These are phyloP conservation scores for Euryodendron excelsum DNA, from an alignment of 148 eudicot species.

Conservation along the genomic window DNA sequence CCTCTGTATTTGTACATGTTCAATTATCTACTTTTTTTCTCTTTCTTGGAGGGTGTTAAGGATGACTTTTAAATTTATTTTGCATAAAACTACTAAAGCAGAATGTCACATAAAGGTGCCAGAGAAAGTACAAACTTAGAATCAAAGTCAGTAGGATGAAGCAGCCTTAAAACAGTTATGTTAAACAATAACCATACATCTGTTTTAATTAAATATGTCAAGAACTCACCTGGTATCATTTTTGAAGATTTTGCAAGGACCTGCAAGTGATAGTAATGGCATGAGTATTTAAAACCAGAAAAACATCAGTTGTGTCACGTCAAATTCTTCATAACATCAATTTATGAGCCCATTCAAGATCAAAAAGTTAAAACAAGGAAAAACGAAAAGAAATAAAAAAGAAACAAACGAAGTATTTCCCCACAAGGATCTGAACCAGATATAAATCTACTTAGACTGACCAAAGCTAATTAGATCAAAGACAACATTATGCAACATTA, in stretches of 20 bases:
- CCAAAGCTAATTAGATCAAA: background rate
- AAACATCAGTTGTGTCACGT: background rate
- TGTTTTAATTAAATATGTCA: background rate
- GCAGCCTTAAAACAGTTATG: background rate
- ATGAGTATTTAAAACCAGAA: conserved; percentile 14
- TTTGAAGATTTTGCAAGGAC: conserved; percentile 97
- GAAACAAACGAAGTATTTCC: background rate
- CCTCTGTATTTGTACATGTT: background rate
- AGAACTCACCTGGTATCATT: conserved; percentile 82
- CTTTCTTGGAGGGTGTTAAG: background rate
- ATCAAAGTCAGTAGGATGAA: background rate
- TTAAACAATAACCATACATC: background rate
- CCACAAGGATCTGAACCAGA: background rate
- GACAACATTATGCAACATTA: background rate
- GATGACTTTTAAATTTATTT: background rate
- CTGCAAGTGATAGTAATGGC: conserved; percentile 37
- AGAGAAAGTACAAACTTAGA: background rate
- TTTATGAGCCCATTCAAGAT: background rate
- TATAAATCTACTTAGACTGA: background rate
- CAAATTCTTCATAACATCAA: background rate
- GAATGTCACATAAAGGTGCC: background rate
- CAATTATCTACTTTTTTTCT: background rate
- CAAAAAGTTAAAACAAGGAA: background rate
- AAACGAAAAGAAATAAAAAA: background rate
- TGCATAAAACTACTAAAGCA: background rate